Evolutionary conservation across 192 early-diverging fungal genomes (phyloP).

Genomic region (Coemansia sp.): DNA sequence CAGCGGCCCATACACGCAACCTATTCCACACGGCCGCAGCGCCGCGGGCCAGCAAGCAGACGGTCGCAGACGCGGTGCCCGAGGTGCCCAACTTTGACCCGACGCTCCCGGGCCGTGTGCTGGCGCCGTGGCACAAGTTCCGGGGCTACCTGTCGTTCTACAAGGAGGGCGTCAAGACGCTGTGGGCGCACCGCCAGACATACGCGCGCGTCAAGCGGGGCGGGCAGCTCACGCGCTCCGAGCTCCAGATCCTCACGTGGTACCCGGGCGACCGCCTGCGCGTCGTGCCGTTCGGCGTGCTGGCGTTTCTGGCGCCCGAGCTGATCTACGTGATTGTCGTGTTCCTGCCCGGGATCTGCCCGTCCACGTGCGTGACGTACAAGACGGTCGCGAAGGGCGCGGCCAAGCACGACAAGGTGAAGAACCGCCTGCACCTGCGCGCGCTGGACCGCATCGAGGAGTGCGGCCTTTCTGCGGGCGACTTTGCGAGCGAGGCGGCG

Average conservation of each 20-base stretch:
- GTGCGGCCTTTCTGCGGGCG: slow-evolving; percentile 6
- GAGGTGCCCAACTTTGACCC: slow-evolving; percentile 22
- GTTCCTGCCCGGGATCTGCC: slow-evolving; percentile 35
- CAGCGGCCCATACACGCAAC: neutral
- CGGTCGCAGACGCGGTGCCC: neutral
- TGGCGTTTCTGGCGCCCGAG: slow-evolving; percentile 33
- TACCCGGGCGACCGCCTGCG: slow-evolving; percentile 31
- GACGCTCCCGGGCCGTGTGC: slow-evolving; percentile 33
- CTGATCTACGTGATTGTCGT: slow-evolving; percentile 29
- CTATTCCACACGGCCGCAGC: slow-evolving; percentile 2
- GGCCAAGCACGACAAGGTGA: slow-evolving; percentile 20
- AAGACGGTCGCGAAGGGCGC: slow-evolving; percentile 24
- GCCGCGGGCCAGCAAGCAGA: neutral
- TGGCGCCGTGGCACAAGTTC: slow-evolving; percentile 30
- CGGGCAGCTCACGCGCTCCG: slow-evolving; percentile 17
- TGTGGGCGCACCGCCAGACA: slow-evolving; percentile 18
- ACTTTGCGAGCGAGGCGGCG: slow-evolving; percentile 12
- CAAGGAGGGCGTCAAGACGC: slow-evolving; percentile 35
- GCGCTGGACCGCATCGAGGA: slow-evolving; percentile 19
- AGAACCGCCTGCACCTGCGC: slow-evolving; percentile 10
- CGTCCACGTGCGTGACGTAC: slow-evolving; percentile 41
- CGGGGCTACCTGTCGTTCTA: slow-evolving; percentile 42
- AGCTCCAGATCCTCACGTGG: slow-evolving; percentile 30
- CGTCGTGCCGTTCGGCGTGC: slow-evolving; percentile 39
- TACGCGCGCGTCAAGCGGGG: slow-evolving; percentile 12